Evolutionary conservation across 805 yeast species (phyloP), one percentile per base, ranked within the genome.

Genomic region (Lipomyces mesembrius): DNA sequence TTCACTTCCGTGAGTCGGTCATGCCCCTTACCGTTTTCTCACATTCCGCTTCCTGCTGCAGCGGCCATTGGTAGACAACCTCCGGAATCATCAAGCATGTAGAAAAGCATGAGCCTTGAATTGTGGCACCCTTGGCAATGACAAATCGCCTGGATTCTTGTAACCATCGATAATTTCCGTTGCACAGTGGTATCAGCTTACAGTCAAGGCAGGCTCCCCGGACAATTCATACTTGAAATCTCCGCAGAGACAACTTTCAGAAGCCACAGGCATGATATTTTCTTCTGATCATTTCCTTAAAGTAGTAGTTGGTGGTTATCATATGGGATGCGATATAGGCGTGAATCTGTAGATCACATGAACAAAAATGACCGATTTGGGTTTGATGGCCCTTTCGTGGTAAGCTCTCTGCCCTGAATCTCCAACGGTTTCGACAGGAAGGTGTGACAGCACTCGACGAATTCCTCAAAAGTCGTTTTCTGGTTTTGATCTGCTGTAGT

Each of bases 51-150:
- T n/a, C n/a, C n/a, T n/a, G n/a, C n/a, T n/a, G n/a, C n/a, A n/a
- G n/a, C n/a, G n/a, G n/a, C n/a, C n/a, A n/a, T n/a, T n/a, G n/a
- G n/a, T n/a, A n/a, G n/a, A n/a, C n/a, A n/a, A n/a, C n/a, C n/a
- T n/a, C n/a, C n/a, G 49, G 49, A n/a, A 43, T n/a, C 49, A n/a
- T n/a, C 49, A 43, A 6, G 9, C 11, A 6, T 11, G 49, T 43
- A 43, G 49, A 43, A 43, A 43, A 43, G 49, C 49, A 43, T 17
- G 49, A 43, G 49, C 49, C 49, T 43, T 2, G n/a, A 0, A 22
- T 43, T 43, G 49, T 43, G 49, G 9, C 49, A 43, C 49, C n/a
- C 49, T n/a, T n/a, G 49, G n/a, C 49, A 43, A 43, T 43, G 49
- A 22, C 49, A 43, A 17, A 43, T 5, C 9, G 49, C 49, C 49